Evolutionary conservation across 1,284 basidiomycete species (phyloP).

Genomic region (Takashimella koratensis): DNA sequence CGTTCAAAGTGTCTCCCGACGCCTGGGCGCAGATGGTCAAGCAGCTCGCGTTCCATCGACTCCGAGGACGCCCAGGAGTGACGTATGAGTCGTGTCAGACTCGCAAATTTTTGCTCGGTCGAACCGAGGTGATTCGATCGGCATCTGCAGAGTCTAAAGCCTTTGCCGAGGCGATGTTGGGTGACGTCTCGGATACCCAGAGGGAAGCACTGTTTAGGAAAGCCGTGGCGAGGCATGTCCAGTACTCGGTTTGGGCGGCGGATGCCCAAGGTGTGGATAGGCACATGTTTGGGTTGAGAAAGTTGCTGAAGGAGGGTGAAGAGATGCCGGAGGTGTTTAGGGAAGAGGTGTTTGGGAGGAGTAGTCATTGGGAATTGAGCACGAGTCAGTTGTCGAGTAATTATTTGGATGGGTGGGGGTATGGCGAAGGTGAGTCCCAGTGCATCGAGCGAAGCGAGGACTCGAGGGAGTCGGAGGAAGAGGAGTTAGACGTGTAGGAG

Average conservation of each 20-base stretch:
- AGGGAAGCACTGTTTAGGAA: slow-evolving; percentile 69
- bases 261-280: slow-evolving; percentile 94
- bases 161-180: slow-evolving; percentile 85
- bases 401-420: slow-evolving; percentile 93
- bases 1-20: slow-evolving; percentile 84
- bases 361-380: slow-evolving; percentile 85
- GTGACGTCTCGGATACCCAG: slow-evolving; percentile 57
- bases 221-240: slow-evolving; percentile 76
- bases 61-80: slow-evolving; percentile 71
- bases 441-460: not conserved
- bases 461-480: no score
- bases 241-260: slow-evolving; percentile 85
- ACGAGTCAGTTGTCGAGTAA: slow-evolving; percentile 82
- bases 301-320: slow-evolving; percentile 72
- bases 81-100: slow-evolving; percentile 96
- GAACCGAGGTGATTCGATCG: slow-evolving; percentile 91
- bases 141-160: slow-evolving; percentile 77
- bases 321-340: slow-evolving; percentile 70
- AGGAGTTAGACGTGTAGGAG: no score
- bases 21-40: slow-evolving; percentile 93
- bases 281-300: slow-evolving; percentile 91
- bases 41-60: slow-evolving; percentile 90
- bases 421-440: slow-evolving; percentile 73
- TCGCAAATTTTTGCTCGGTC: slow-evolving; percentile 81
- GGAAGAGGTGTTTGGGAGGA: slow-evolving; percentile 68